Evolutionary conservation across 179 eudicot genomes (phyloP), one percentile per base, ranked within the genome.

Genomic region (Beta corolliflora): DNA sequence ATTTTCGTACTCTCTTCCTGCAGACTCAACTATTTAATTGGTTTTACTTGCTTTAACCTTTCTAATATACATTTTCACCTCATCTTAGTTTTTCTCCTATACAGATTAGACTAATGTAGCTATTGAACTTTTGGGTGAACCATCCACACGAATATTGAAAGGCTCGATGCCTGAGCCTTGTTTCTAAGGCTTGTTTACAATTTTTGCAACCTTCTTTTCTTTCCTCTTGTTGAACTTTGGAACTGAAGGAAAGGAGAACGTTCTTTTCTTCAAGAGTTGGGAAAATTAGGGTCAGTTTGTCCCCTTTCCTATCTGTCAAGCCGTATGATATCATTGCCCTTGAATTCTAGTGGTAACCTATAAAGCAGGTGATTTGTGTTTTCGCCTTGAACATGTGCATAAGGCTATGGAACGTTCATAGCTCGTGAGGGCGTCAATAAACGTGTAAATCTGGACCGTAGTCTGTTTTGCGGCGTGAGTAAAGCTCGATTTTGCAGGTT

Each of bases 401-500:
- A 46, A 70, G 55, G 54, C 53, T 52, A 58, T 58, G 65, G 31
- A 68, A 5, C 79, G 15, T 48, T 76, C n/a, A 41, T 65, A 71
- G 69, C 25, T 78, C 66, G 76, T 50, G 23, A 71, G 53, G 76
- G 76, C 16, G 69, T 53, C 81, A 75, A 86, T 58, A 13, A 83
- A 21, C 83, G 79, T 77, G 79, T 45, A 31, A 68, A 83, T 73
- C 78, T 63, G 31, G 79, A 81, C 72, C 76, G 75, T 81, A 75
- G 78, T 79, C 71, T 71, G 73, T 84, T 29, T 76, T 53, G 84
- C 61, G 60, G 87, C 88, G 84, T 87, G 77, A 84, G 93, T 90
- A 85, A 68, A 90, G 86, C 86, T 91, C 85, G 71, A 84, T 94
- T 91, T 91, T 94, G 97, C 98, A 94, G 98, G 97, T 94, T 94